A percentile compares a stretch with the other conserved stretches of the same genome.
Evolutionary conservation across 768 basidiomycete genomes (phyloP).

Genomic region (Termitomyces sp.): DNA sequence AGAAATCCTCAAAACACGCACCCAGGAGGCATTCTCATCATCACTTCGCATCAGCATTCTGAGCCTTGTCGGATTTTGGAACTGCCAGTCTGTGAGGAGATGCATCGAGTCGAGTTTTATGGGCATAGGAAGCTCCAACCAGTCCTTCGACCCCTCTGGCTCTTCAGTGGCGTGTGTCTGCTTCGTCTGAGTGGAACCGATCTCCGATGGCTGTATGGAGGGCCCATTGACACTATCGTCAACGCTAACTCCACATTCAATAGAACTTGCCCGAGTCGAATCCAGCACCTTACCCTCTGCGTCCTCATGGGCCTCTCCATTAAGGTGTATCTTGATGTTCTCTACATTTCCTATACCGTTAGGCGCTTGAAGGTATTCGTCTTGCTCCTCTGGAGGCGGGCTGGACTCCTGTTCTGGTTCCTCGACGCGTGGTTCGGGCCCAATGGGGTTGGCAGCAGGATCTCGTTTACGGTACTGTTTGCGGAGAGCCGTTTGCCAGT

Average conservation of each 20-base stretch:
- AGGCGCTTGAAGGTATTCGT: constrained; percentile 11
- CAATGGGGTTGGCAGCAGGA: constrained; percentile 68
- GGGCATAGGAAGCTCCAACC: constrained; percentile 67
- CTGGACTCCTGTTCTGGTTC: constrained; percentile 18
- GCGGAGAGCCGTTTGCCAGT: constrained; percentile 74
- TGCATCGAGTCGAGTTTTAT: constrained; percentile 72
- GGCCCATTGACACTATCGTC: constrained; percentile 11
- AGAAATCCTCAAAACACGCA: constrained; percentile 26
- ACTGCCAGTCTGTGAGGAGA: constrained; percentile 79
- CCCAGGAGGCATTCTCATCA: constrained; percentile 77
- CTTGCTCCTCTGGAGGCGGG: constrained; percentile 18
- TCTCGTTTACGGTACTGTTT: constrained; percentile 73
- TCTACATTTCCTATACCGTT: neutral
- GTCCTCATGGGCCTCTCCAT: constrained; percentile 9
- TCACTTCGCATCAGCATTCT: constrained; percentile 72
- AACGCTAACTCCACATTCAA: constrained; percentile 14
- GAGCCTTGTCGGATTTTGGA: constrained; percentile 68
- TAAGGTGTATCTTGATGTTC: neutral
- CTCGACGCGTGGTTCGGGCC: constrained; percentile 42
- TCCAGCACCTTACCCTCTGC: constrained; percentile 5
- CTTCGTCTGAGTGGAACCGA: constrained; percentile 7
- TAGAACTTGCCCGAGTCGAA: constrained; percentile 15
- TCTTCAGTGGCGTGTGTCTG: constrained; percentile 8
- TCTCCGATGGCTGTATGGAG: constrained; percentile 14
- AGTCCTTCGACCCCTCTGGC: constrained; percentile 47